Evolutionary conservation across 2,329 filamentous ascomycete species (phyloP).

Genomic region (Botrytis fabae): DNA sequence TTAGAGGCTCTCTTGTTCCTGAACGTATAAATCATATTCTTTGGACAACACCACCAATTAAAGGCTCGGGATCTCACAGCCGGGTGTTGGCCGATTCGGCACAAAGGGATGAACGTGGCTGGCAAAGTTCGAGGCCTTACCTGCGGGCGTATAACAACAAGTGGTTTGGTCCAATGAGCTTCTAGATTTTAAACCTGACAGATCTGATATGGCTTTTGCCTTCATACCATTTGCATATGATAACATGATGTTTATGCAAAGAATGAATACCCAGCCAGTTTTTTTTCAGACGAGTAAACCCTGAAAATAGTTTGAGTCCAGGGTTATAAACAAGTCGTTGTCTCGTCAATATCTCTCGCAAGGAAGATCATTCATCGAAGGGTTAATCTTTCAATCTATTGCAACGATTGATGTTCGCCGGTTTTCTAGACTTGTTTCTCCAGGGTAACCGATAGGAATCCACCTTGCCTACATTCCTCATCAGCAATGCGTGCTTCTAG

Average conservation of each 20-base stretch:
- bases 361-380: constrained; percentile 6
- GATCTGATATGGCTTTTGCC: constrained; percentile 12
- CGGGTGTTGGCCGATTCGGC: constrained; percentile 12
- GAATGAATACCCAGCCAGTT: constrained; percentile 18
- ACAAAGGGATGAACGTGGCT: constrained; percentile 19
- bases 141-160: constrained; percentile 16
- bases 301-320: constrained; percentile 1
- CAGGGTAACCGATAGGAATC: constrained; percentile 21
- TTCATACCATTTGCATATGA: constrained; percentile 17
- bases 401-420: neutral
- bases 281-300: constrained; percentile 5
- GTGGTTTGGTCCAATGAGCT: constrained; percentile 10
- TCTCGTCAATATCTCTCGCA: constrained; percentile 21
- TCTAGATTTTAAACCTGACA: constrained; percentile 1
- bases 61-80: neutral
- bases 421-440: constrained; percentile 6
- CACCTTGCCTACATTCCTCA: constrained; percentile 22
- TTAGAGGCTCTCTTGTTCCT: neutral
- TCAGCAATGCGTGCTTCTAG: constrained; percentile 18
- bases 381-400: constrained; percentile 14
- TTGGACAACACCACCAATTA: neutral
- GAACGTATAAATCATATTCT: neutral
- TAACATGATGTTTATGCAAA: constrained; percentile 16
- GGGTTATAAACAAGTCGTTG: constrained; percentile 22
- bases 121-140: constrained; percentile 14